Evolutionary conservation across 2,329 filamentous ascomycete species (phyloP).

Genomic region (Aspergillus nomiae): DNA sequence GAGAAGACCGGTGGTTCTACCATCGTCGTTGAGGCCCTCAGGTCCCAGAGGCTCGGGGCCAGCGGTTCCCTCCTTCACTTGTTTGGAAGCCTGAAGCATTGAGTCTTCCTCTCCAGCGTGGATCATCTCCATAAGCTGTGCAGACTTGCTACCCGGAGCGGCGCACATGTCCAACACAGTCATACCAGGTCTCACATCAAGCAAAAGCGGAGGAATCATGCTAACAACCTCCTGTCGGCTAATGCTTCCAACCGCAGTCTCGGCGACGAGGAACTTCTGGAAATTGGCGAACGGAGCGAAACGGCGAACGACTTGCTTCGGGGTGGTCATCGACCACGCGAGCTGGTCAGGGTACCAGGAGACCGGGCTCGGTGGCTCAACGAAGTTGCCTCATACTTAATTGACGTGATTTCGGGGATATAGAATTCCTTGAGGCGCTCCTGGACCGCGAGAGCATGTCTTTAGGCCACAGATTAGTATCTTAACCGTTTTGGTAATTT

Average conservation of each 20-base stretch:
- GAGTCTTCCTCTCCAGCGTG: constrained; percentile 89
- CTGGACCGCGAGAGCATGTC: constrained; percentile 90
- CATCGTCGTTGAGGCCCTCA: constrained; percentile 70
- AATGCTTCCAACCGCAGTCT: constrained; percentile 96
- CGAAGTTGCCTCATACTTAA: constrained; percentile 77
- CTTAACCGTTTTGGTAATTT: not conserved
- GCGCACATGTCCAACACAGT: constrained; percentile 94
- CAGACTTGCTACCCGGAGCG: constrained; percentile 94
- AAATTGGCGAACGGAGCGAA: constrained; percentile 93
- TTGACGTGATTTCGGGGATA: constrained; percentile 84
- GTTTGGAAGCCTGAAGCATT: constrained; percentile 69
- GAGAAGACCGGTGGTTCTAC: constrained; percentile 84
- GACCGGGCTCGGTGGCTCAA: constrained; percentile 79
- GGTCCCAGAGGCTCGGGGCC: constrained; percentile 46
- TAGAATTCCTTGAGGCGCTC: constrained; percentile 84
- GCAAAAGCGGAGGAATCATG: constrained; percentile 95
- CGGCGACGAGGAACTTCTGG: constrained; percentile 96
- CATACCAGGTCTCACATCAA: constrained; percentile 90
- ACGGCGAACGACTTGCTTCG: constrained; percentile 92
- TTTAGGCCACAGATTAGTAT: constrained; percentile 37
- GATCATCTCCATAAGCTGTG: constrained; percentile 91
- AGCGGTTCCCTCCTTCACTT: constrained; percentile 63
- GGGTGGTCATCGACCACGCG: constrained; percentile 97
- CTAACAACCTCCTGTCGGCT: constrained; percentile 96
- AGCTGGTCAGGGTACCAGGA: constrained; percentile 93